Evolutionary conservation across 73 alveolate species (phyloP).

Genomic region (Stentor roeselii): DNA sequence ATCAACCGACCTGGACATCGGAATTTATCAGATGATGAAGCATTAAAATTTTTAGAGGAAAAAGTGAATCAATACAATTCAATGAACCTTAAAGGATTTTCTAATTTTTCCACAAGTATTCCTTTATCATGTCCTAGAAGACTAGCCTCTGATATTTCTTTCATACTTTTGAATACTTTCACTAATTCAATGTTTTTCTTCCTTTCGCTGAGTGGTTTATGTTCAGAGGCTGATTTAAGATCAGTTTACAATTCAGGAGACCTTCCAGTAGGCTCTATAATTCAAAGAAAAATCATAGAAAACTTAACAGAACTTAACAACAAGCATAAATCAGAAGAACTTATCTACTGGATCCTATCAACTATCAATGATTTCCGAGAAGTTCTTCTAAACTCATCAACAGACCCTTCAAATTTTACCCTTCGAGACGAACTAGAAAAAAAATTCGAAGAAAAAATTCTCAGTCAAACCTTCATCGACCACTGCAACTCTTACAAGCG

Average conservation of each 20-base stretch:
- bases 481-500: neutral
- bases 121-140: neutral
- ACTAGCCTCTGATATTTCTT: neutral
- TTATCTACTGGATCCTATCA: neutral
- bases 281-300: neutral
- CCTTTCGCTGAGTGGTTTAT: neutral
- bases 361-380: neutral
- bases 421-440: neutral
- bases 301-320: neutral
- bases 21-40: conserved; percentile 28
- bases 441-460: neutral
- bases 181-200: neutral
- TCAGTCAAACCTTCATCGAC: neutral
- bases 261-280: neutral
- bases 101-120: neutral
- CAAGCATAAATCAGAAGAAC: neutral
- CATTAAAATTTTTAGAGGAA: neutral
- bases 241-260: neutral
- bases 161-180: neutral
- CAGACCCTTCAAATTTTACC: neutral
- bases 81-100: neutral
- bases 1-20: conserved; percentile 23
- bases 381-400: neutral
- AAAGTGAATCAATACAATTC: neutral
- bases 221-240: neutral